These are phyloP conservation scores for Thyridium curvatum DNA, from an alignment of 2,329 filamentous ascomycete genomes.

Conservation along the genomic window DNA sequence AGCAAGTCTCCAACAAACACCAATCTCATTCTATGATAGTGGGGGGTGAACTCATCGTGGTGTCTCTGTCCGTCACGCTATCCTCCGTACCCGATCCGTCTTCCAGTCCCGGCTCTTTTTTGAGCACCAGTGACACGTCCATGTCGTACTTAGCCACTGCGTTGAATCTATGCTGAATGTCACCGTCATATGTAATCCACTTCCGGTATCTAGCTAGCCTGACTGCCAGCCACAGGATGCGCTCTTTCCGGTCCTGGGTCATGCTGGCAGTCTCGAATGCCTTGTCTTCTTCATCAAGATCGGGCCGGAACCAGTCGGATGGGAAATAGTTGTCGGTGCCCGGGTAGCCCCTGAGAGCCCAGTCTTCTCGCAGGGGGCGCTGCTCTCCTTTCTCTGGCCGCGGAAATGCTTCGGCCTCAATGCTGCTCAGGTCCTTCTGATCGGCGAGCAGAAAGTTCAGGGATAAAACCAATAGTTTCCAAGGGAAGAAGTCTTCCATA, in stretches of 20 bases:
- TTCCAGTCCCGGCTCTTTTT: no score
- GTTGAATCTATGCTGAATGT: slow-evolving; percentile 26
- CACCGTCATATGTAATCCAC: slow-evolving; percentile 39
- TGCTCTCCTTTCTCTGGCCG: slow-evolving; percentile 33
- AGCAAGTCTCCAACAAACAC: no score
- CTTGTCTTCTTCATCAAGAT: slow-evolving; percentile 62
- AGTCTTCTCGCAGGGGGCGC: slow-evolving; percentile 63
- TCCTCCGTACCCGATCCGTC: no score
- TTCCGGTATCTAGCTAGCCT: slow-evolving; percentile 33
- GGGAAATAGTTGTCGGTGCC: slow-evolving; percentile 57
- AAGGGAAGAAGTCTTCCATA: slow-evolving; percentile 34
- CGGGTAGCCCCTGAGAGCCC: slow-evolving; percentile 55
- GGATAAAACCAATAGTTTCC: slow-evolving; percentile 27
- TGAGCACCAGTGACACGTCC: slow-evolving; percentile 9
- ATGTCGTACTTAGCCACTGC: slow-evolving; percentile 29
- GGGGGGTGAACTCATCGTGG: no score
- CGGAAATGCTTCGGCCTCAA: slow-evolving; percentile 41
- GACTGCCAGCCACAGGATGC: slow-evolving; percentile 52
- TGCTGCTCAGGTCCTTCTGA: slow-evolving; percentile 18
- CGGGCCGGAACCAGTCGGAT: slow-evolving; percentile 48
- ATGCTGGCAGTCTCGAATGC: slow-evolving; percentile 57
- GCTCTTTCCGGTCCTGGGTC: slow-evolving; percentile 46
- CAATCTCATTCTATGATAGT: no score
- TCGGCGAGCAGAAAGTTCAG: slow-evolving; percentile 28
- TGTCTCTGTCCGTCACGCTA: no score